Conservation (phyloP, 2,329 filamentous ascomycete genomes). For the Paecilomyces fulvus region DNA sequence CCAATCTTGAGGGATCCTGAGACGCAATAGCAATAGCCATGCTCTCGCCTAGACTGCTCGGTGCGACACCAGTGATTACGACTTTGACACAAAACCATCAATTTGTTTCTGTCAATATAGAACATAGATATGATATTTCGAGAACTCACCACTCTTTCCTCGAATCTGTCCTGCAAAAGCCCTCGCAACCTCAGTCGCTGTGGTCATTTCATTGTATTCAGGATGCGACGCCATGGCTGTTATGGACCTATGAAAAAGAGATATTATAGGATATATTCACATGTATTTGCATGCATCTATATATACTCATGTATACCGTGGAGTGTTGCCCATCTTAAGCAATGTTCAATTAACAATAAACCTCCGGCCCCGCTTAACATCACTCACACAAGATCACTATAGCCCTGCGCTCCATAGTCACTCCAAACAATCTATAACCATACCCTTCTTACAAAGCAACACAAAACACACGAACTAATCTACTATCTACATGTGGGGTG, state of each 20-base stretch:
- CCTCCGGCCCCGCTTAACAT: not conserved
- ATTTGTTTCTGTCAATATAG: not conserved
- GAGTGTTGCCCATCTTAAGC: not conserved
- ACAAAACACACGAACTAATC: not conserved
- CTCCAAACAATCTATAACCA: not conserved
- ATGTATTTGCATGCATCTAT: too few relatives aligned
- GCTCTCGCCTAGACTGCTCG: conserved; percentile 25
- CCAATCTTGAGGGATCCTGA: conserved; percentile 21
- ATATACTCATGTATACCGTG: not conserved
- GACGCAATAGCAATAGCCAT: conserved; percentile 25
- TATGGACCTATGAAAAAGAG: not conserved
- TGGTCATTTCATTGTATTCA: conserved; percentile 25
- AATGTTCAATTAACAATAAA: not conserved
- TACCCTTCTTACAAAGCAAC: not conserved
- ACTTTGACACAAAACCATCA: conserved; percentile 11
- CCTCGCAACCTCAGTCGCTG: conserved; percentile 26
- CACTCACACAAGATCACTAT: not conserved
- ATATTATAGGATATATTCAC: too few relatives aligned
- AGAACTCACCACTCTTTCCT: conserved; percentile 9
- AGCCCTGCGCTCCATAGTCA: not conserved
- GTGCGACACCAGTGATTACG: conserved; percentile 32
- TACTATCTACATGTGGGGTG: not conserved
- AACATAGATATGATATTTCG: not conserved
- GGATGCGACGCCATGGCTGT: conserved; percentile 25
- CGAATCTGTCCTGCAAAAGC: conserved; percentile 13